Evolutionary conservation across 2,329 filamentous ascomycete species (phyloP).

Genomic region (Ceratocystis smalleyi): DNA sequence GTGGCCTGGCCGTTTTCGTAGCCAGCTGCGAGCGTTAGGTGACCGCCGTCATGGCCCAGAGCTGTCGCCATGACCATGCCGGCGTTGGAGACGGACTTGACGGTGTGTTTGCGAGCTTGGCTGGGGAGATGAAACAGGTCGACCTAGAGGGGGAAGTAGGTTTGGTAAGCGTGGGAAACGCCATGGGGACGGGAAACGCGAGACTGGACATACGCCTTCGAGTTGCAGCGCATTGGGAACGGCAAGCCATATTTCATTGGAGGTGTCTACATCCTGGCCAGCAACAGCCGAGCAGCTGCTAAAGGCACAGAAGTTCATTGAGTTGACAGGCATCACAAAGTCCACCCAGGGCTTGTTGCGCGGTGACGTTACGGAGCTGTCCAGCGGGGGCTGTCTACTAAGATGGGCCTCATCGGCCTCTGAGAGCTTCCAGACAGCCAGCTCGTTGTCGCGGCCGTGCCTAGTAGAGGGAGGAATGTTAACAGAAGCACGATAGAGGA

Average conservation of each 20-base stretch:
- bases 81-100: slow-evolving; percentile 35
- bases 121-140: slow-evolving; percentile 74
- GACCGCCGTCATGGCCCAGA: slow-evolving; percentile 36
- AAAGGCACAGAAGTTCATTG: slow-evolving; percentile 89
- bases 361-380: slow-evolving; percentile 31
- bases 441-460: slow-evolving; percentile 76
- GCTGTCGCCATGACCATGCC: slow-evolving; percentile 84
- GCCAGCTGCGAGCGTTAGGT: slow-evolving; percentile 52
- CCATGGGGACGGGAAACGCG: neutral
- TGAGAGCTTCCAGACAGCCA: slow-evolving; percentile 68
- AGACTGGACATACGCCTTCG: slow-evolving; percentile 41
- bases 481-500: neutral
- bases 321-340: slow-evolving; percentile 70
- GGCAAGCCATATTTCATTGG: slow-evolving; percentile 47
- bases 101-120: slow-evolving; percentile 49
- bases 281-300: slow-evolving; percentile 37
- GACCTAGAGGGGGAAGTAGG: slow-evolving; percentile 31
- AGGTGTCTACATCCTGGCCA: slow-evolving; percentile 19
- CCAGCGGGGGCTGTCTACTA: slow-evolving; percentile 55
- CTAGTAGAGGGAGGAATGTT: slow-evolving; percentile 29
- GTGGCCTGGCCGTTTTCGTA: slow-evolving; percentile 74
- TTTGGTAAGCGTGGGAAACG: neutral
- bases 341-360: slow-evolving; percentile 67
- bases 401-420: slow-evolving; percentile 45
- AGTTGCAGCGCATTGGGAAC: slow-evolving; percentile 65